Evolutionary conservation across 257 asterid species (phyloP).

Genomic region (Oldenlandia corymbosa): DNA sequence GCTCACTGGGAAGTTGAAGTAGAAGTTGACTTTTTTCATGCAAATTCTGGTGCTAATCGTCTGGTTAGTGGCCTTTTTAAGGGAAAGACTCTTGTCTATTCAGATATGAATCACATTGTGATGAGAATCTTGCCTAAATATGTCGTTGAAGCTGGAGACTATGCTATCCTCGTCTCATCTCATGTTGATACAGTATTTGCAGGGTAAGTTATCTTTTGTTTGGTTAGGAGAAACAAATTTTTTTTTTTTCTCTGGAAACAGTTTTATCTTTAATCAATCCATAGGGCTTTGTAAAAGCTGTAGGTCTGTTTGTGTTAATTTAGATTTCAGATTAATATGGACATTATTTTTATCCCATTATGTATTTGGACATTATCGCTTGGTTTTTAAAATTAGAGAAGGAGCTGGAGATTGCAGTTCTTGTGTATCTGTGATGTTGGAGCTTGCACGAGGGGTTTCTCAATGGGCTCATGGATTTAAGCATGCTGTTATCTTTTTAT

Average conservation of each 20-base stretch:
- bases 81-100: constrained; percentile 85
- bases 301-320: background rate
- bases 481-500: constrained; percentile 74
- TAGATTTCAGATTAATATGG: background rate
- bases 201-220: constrained; percentile 38
- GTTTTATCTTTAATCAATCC: background rate
- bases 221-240: background rate
- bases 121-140: constrained; percentile 80
- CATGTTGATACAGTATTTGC: constrained; percentile 92
- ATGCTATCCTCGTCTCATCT: constrained; percentile 91
- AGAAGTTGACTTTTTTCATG: constrained; percentile 75
- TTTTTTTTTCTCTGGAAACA: constrained; percentile 4
- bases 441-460: constrained; percentile 96
- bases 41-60: constrained; percentile 60
- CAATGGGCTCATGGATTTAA: constrained; percentile 99
- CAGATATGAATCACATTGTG: constrained; percentile 77
- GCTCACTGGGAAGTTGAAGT: constrained; percentile 95
- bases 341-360: too few relatives aligned
- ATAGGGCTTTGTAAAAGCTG: background rate
- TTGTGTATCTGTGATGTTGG: constrained; percentile 93
- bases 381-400: constrained; percentile 46
- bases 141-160: constrained; percentile 68
- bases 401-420: constrained; percentile 99
- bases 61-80: constrained; percentile 74
- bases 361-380: background rate